Conservation (phyloP, 768 basidiomycete genomes). For the Leccinellum albellum region DNA sequence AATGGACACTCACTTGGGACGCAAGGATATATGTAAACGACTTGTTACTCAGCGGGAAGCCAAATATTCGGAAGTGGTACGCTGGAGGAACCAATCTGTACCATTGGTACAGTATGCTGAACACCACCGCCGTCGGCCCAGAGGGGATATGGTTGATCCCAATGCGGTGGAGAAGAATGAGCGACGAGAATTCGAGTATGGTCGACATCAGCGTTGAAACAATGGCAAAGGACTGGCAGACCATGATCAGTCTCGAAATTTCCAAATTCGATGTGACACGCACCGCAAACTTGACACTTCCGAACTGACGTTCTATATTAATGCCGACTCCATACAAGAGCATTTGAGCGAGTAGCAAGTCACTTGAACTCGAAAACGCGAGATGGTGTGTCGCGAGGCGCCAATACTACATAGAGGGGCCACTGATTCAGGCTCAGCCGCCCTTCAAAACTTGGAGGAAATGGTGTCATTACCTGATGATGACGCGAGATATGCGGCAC, state of each 20-base stretch:
- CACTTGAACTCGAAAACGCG: conserved; percentile 80
- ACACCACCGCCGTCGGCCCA: conserved; percentile 72
- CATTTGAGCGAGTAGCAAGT: conserved; percentile 74
- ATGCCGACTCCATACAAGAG: conserved; percentile 68
- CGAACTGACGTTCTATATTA: conserved; percentile 80
- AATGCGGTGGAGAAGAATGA: conserved; percentile 61
- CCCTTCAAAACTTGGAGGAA: conserved; percentile 8
- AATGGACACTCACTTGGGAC: conserved; percentile 50
- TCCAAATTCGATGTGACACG: conserved; percentile 24
- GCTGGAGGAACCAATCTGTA: conserved; percentile 69
- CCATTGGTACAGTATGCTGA: conserved; percentile 82
- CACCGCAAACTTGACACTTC: conserved; percentile 84
- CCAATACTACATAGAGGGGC: conserved; percentile 65
- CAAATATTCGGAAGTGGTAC: conserved; percentile 76
- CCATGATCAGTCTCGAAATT: conserved; percentile 2
- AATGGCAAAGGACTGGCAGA: conserved; percentile 67
- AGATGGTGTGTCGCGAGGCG: conserved; percentile 69
- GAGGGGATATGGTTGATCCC: conserved; percentile 73
- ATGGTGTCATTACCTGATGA: conserved; percentile 60
- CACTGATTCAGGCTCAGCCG: conserved; percentile 33
- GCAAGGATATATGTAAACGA: conserved; percentile 68
- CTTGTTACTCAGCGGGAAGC: conserved; percentile 73
- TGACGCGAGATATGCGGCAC: conserved; percentile 87
- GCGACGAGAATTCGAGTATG: conserved; percentile 58
- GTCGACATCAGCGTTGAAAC: conserved; percentile 66